phyloP scores from a whole-genome alignment of 2,329 filamentous ascomycete genomes.

The Colletotrichum orbiculare region DNA sequence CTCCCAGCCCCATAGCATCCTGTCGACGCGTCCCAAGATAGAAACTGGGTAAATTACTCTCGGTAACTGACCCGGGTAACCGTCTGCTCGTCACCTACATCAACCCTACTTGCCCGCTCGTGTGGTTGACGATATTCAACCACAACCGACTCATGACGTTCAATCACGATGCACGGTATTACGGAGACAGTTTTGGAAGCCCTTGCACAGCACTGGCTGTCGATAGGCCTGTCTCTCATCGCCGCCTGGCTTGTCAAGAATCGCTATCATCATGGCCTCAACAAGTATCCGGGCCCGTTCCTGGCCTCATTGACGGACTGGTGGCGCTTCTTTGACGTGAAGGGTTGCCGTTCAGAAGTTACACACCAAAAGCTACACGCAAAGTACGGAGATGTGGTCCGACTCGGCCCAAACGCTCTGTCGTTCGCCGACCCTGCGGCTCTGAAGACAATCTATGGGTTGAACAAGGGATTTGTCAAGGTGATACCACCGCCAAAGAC shows the following conservation, averaged over 20 bases:
- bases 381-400: constrained; percentile 78
- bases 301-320: constrained; percentile 73
- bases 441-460: constrained; percentile 80
- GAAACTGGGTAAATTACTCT: constrained; percentile 28
- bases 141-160: neutral
- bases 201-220: constrained; percentile 56
- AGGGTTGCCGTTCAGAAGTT: constrained; percentile 70
- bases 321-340: constrained; percentile 81
- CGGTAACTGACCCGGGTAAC: constrained; percentile 30
- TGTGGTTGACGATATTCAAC: neutral
- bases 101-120: constrained; percentile 9
- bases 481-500: constrained; percentile 51
- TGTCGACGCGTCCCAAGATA: constrained; percentile 24
- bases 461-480: constrained; percentile 86
- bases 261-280: constrained; percentile 67
- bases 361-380: constrained; percentile 76
- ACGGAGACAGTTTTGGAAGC: constrained; percentile 49
- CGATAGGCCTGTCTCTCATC: constrained; percentile 46
- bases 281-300: constrained; percentile 78
- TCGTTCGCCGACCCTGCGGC: constrained; percentile 80
- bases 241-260: constrained; percentile 59
- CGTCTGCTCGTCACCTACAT: constrained; percentile 14
- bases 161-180: constrained; percentile 42
- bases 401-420: constrained; percentile 78
- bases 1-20: constrained; percentile 24